These are phyloP conservation scores for Pachysolen tannophilus DNA, from an alignment of 805 yeast genomes.

Conservation along the genomic window DNA sequence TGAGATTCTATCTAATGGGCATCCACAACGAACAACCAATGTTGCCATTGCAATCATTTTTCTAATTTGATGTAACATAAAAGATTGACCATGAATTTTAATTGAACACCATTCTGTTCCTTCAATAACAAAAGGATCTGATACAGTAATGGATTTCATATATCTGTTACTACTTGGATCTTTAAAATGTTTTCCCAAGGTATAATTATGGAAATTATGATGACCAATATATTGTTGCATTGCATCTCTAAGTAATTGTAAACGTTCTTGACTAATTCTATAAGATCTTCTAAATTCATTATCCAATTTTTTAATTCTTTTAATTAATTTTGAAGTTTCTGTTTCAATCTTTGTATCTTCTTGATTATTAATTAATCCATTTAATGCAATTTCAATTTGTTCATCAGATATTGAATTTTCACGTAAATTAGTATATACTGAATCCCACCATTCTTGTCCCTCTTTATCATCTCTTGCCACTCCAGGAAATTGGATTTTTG, in stretches of 20 bases:
- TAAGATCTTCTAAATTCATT: constrained; percentile 59
- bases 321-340: constrained; percentile 32
- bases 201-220: constrained; percentile 64
- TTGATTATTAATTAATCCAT: constrained; percentile 16
- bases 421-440: constrained; percentile 29
- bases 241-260: constrained; percentile 56
- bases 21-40: constrained; percentile 75
- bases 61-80: constrained; percentile 96
- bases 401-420: constrained; percentile 31
- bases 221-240: constrained; percentile 74
- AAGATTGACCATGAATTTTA: constrained; percentile 96
- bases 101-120: constrained; percentile 95
- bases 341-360: constrained; percentile 26
- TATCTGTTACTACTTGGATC: constrained; percentile 81
- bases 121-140: constrained; percentile 86
- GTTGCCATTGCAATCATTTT: constrained; percentile 97
- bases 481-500: constrained; percentile 49
- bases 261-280: constrained; percentile 55
- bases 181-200: constrained; percentile 50
- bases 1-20: constrained; percentile 66
- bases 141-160: constrained; percentile 71
- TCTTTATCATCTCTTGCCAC: constrained; percentile 56
- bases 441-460: constrained; percentile 68
- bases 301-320: constrained; percentile 54
- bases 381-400: constrained; percentile 25